These are phyloP conservation scores for Crucibulum laeve DNA, from an alignment of 768 basidiomycete genomes.

Conservation along the genomic window DNA sequence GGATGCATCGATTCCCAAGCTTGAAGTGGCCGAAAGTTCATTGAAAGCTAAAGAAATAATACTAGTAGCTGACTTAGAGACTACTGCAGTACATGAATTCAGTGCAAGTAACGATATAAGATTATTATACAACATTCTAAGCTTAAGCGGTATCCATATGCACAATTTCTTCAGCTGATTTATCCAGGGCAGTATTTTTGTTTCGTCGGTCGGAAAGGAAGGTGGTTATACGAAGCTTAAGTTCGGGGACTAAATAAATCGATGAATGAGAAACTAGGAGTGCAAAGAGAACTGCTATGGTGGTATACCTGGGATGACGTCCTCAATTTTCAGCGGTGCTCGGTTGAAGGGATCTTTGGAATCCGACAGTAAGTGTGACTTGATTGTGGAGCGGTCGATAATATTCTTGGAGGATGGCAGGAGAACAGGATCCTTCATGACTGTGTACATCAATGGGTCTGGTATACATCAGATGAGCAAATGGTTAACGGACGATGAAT, in stretches of 20 bases:
- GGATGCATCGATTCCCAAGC: too few species aligned
- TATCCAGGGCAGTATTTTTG: conserved; percentile 20
- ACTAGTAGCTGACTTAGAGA: too few species aligned
- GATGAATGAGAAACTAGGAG: conserved; percentile 1
- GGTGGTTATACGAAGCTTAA: conserved; percentile 71
- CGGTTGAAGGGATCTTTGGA: conserved; percentile 96
- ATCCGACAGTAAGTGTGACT: conserved; percentile 90
- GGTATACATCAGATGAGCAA: conserved; percentile 4
- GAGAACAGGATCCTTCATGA: conserved; percentile 95
- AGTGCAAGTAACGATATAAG: neutral
- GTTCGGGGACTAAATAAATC: conserved; percentile 48
- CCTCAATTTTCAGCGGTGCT: conserved; percentile 70
- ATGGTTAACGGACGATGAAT: conserved; percentile 2
- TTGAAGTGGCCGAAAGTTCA: too few species aligned
- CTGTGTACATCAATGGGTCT: conserved; percentile 88
- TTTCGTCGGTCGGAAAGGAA: conserved; percentile 59
- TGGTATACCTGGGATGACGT: conserved; percentile 68
- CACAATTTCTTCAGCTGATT: neutral
- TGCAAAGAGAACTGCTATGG: conserved; percentile 6
- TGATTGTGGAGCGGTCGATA: conserved; percentile 90
- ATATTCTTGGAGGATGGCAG: conserved; percentile 78
- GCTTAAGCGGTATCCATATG: neutral
- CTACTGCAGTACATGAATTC: neutral
- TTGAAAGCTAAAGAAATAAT: too few species aligned
- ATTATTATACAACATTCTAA: neutral